Evolutionary conservation across 176 grass and related monocot genomes (phyloP).

Genomic region (Avena atlantica): DNA sequence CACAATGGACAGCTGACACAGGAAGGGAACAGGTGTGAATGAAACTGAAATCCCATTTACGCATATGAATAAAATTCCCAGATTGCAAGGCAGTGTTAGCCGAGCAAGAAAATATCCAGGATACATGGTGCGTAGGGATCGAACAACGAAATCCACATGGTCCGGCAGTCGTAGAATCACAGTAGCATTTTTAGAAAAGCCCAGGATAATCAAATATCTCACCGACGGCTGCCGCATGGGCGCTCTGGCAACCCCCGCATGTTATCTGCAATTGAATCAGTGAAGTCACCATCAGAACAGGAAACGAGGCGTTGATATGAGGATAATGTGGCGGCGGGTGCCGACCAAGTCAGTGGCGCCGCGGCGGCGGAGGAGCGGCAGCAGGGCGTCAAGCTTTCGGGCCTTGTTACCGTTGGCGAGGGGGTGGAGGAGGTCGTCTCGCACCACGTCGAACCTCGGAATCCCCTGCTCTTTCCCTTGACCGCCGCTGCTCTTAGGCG

Average conservation of each 20-base stretch:
- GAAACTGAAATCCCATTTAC: not conserved
- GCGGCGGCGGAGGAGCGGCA: slow-evolving; percentile 59
- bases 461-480: not conserved
- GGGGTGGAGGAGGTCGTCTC: slow-evolving; percentile 91
- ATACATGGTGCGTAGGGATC: not conserved
- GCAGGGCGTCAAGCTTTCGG: slow-evolving; percentile 86
- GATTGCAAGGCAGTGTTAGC: not conserved
- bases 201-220: slow-evolving; percentile 32
- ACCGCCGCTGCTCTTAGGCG: slow-evolving; percentile 22
- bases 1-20: slow-evolving; percentile 75
- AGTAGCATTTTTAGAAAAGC: not conserved
- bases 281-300: not conserved
- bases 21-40: not conserved
- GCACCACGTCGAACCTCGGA: slow-evolving; percentile 60
- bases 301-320: slow-evolving; percentile 2
- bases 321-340: not conserved
- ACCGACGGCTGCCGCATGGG: slow-evolving; percentile 87
- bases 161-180: not conserved
- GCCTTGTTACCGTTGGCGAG: slow-evolving; percentile 93
- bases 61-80: not conserved
- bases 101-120: not conserved
- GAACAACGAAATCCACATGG: not conserved
- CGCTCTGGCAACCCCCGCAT: slow-evolving; percentile 90
- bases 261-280: slow-evolving; percentile 58
- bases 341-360: slow-evolving; percentile 60